These are phyloP conservation scores for Agrocybe praecox DNA, from an alignment of 768 basidiomycete species.

Conservation along the genomic window DNA sequence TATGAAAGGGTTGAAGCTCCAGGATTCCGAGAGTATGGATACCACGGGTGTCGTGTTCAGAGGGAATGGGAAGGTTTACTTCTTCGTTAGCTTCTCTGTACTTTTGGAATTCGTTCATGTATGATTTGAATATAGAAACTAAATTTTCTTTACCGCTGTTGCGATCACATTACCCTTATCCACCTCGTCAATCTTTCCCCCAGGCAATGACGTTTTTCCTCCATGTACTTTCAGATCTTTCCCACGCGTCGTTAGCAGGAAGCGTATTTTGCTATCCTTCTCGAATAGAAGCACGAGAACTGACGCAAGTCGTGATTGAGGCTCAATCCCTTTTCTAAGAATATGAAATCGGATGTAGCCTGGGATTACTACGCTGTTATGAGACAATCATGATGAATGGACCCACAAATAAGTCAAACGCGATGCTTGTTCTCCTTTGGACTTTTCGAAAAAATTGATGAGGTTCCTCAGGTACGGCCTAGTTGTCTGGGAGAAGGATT, in stretches of 20 bases:
- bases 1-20: slow-evolving; percentile 60
- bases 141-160: slow-evolving; percentile 63
- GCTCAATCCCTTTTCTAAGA: slow-evolving; percentile 11
- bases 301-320: slow-evolving; percentile 54
- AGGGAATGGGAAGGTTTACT: slow-evolving; percentile 55
- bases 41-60: slow-evolving; percentile 44
- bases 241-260: slow-evolving; percentile 81
- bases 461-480: slow-evolving; percentile 39
- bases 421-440: slow-evolving; percentile 15
- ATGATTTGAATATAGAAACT: not conserved
- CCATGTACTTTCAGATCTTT: slow-evolving; percentile 70
- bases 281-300: slow-evolving; percentile 80
- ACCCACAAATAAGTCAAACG: slow-evolving; percentile 54
- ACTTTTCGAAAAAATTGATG: slow-evolving; percentile 20
- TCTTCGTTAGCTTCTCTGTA: slow-evolving; percentile 79
- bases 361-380: not conserved
- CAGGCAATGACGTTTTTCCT: slow-evolving; percentile 81
- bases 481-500: slow-evolving; percentile 5
- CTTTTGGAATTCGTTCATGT: slow-evolving; percentile 2
- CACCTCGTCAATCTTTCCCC: slow-evolving; percentile 72
- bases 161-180: slow-evolving; percentile 56
- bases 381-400: slow-evolving; percentile 8
- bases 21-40: slow-evolving; percentile 64
- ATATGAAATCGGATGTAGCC: not conserved
- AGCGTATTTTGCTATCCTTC: slow-evolving; percentile 59